phyloP scores from a whole-genome alignment of 345 rosid genomes.

The Linum usitatissimum region DNA sequence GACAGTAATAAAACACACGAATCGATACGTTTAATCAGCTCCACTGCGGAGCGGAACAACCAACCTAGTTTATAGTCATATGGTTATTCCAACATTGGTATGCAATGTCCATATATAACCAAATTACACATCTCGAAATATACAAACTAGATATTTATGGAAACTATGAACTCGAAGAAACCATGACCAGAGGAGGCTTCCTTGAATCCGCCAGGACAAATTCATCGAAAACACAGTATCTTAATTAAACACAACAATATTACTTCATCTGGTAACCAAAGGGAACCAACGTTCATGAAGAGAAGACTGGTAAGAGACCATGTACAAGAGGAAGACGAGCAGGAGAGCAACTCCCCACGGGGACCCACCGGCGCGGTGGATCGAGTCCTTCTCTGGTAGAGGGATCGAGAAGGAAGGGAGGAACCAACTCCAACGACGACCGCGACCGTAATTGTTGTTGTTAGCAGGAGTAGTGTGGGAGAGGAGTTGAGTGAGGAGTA shows the following conservation, averaged over 20 bases:
- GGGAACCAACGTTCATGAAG: constrained; percentile 33
- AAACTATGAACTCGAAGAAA: too few relatives aligned
- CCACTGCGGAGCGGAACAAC: too few relatives aligned
- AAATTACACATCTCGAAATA: too few relatives aligned
- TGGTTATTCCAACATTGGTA: too few relatives aligned
- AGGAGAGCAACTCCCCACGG: constrained; percentile 29
- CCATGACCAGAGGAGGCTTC: too few relatives aligned
- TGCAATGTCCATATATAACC: too few relatives aligned
- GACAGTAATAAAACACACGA: too few relatives aligned
- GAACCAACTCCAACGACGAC: background rate
- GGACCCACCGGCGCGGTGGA: constrained; percentile 22
- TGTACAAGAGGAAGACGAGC: constrained; percentile 24
- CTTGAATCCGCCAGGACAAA: too few relatives aligned
- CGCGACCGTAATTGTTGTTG: background rate
- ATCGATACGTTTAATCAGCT: too few relatives aligned
- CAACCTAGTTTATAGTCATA: too few relatives aligned
- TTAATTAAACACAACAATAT: background rate
- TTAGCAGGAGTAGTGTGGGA: background rate
- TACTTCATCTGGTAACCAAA: constrained; percentile 14
- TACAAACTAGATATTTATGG: too few relatives aligned
- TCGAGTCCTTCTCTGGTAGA: background rate
- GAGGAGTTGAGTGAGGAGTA: background rate
- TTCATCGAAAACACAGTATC: too few relatives aligned
- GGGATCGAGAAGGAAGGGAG: background rate
- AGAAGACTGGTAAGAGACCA: constrained; percentile 30